Base-by-base conservation (phyloP, 306 rosid species). In the Castanea mollissima region DNA sequence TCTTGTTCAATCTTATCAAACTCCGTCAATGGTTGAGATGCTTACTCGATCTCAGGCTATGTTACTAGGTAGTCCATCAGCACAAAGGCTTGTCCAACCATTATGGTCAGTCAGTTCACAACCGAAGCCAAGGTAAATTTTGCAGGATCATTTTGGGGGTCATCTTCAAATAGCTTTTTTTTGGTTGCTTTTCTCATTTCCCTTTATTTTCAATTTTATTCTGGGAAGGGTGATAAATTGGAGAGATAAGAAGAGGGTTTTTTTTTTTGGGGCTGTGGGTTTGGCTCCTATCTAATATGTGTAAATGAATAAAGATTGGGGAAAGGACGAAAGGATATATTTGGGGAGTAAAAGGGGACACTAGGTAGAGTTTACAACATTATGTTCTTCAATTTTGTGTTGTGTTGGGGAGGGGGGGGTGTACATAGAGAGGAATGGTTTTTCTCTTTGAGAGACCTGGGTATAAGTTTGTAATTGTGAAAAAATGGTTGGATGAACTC, bases 11-110 rank as follows among this genome's bases (percentile, higher is more conserved):
- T 84, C 98, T 5, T 95, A 95, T 75, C 99, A 93, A 81, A 95
- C 99, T 56, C 99, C 99, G 5, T 95, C 97, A 2, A 95, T 95
- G 99, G 86, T 81, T 0, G 96, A 93, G 96, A 95, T 95, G 99
- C 97, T 95, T 32, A 88, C 97, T 73, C 96, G 97, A 80, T 95
- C 99, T 76, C 99, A 95, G 80, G 96, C 92, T 71, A 89, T 80
- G 79, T 79, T 86, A 74, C 87, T 92, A 56, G 93, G 96, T 49
- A 95, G 97, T 77, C 92, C 97, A 55, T 90, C 97, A 5, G 83
- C 92, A 65, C 99, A 89, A 90, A 89, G 95, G 88, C 93, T 90
- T 78, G 81, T 91, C 55, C 97, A 92, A 78, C 97, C 99, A 49
- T 79, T 92, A 44, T 75, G 80, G 81, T 85, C 93, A 31, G 78